Conservation (phyloP, 1,284 basidiomycete genomes). For the Puccinia triticina region DNA sequence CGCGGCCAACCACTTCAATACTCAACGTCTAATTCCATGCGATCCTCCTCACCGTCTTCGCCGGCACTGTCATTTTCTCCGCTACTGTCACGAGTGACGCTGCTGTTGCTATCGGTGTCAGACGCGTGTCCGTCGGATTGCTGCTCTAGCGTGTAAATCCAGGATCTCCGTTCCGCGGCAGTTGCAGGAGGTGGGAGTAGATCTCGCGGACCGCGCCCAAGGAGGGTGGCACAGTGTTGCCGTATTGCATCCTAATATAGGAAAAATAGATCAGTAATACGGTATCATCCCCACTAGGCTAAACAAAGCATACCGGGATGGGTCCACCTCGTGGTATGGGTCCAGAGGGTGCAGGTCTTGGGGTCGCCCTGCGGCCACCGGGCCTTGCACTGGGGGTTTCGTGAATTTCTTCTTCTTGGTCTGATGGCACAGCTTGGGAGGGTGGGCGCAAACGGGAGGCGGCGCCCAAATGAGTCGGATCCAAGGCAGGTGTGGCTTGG, state of each 20-base stretch:
- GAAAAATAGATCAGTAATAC: too few species aligned
- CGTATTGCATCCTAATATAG: slow-evolving; percentile 15
- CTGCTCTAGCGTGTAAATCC: background rate
- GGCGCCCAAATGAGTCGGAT: too few species aligned
- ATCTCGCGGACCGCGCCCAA: background rate
- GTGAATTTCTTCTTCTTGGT: background rate
- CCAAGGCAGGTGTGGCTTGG: slow-evolving; percentile 20
- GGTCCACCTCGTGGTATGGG: too few species aligned
- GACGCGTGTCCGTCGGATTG: background rate
- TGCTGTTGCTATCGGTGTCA: slow-evolving; percentile 15
- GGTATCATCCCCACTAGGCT: too few species aligned
- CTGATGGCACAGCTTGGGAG: background rate
- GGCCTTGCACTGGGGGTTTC: too few species aligned
- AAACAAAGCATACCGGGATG: too few species aligned
- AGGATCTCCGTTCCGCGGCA: background rate
- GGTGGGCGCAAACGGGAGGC: background rate
- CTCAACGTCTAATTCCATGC: slow-evolving; percentile 4
- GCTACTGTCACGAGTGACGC: too few species aligned
- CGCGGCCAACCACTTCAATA: background rate
- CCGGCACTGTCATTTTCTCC: background rate
- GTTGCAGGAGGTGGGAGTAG: slow-evolving; percentile 11
- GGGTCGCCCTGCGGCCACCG: too few species aligned
- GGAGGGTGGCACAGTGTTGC: background rate
- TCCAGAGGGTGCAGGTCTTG: too few species aligned
- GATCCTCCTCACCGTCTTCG: background rate